Base-by-base conservation (phyloP, 129 eudicot species). In the Artemisia tridentata region DNA sequence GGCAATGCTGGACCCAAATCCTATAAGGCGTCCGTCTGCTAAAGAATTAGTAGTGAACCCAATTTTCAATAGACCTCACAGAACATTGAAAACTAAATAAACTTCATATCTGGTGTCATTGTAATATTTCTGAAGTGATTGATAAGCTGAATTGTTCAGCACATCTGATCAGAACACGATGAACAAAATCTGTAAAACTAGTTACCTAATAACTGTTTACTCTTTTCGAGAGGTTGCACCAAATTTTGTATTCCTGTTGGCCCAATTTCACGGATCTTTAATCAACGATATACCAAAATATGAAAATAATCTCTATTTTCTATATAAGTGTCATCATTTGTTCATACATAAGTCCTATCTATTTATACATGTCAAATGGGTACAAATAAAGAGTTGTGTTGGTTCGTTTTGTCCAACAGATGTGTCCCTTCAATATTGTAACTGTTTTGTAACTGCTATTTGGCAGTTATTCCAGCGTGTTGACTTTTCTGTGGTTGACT, bases 1-100 rank as follows among this genome's bases (percentile, higher is more conserved):
- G 97, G 88, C 71, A 10, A 91, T 91, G 97, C 78, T 91, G 84
- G 97, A 91, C 71, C 91, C 93, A 23, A 86, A 88, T 86, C 97
- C 97, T 60, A 63, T 71, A 62, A 79, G 86, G n/a, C 73, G 97
- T 31, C 97, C 97, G 47, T 88, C 97, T 56, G 97, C 96, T 5
- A 84, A 80, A 77, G 96, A 91, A 52, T 72, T 91, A 34, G 54
- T 82, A 3, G 75, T 46, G 14, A 84, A 86, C 74, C 83, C 93
- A 57, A 81, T 91, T 9, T 91, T 91, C 50, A 78, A 58, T 58
- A 76, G 84, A 69, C 65, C 48, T 52, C 71, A 67, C 34, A 82
- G 67, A 80, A 65, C 17, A 67, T 27, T 18, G 3, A 83, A 77
- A 77, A 45, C 25, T 64, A 81, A 79, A 73, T 77, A 57, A 82